Evolutionary conservation across 164 flowering plant genomes (phyloP).

Genomic region (Stephania japonica): DNA sequence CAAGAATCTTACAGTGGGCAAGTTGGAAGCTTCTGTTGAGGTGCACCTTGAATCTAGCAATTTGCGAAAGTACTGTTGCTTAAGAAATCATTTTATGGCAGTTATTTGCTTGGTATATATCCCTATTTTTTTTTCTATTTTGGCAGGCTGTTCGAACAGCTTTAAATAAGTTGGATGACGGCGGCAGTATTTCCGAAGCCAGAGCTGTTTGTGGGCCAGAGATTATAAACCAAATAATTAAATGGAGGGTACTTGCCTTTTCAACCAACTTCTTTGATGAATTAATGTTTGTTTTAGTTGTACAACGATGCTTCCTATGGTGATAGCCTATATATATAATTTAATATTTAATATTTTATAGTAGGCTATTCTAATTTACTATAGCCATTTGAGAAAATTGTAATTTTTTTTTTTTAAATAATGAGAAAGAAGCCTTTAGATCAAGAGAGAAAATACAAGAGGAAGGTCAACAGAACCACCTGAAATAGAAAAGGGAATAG

Average conservation of each 20-base stretch:
- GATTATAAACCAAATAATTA: conserved; percentile 42
- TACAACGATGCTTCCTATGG: not conserved
- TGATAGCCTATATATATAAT: not conserved
- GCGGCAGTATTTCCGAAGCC: conserved; percentile 61
- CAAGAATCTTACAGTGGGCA: conserved; percentile 57
- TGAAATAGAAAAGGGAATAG: no score
- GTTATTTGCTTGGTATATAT: not conserved
- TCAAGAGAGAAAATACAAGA: not conserved
- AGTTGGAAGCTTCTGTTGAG: conserved; percentile 68
- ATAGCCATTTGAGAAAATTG: not conserved
- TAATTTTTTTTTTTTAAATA: not conserved
- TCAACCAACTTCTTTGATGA: not conserved
- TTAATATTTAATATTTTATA: not conserved
- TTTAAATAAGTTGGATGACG: conserved; percentile 48
- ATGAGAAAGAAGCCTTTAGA: not conserved
- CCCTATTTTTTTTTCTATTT: not conserved
- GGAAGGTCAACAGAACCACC: not conserved
- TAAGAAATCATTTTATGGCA: not conserved
- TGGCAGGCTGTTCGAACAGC: conserved; percentile 71
- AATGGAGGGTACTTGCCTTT: conserved; percentile 59
- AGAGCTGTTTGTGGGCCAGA: conserved; percentile 73
- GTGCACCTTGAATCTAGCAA: conserved; percentile 26
- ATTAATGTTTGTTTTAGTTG: not conserved
- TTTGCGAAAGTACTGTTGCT: not conserved
- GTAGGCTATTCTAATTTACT: not conserved